Percentiles rank a stretch among this genome's conserved stretches.
phyloP scores from a whole-genome alignment of 148 eudicot genomes.

The Linanthus parryae region DNA sequence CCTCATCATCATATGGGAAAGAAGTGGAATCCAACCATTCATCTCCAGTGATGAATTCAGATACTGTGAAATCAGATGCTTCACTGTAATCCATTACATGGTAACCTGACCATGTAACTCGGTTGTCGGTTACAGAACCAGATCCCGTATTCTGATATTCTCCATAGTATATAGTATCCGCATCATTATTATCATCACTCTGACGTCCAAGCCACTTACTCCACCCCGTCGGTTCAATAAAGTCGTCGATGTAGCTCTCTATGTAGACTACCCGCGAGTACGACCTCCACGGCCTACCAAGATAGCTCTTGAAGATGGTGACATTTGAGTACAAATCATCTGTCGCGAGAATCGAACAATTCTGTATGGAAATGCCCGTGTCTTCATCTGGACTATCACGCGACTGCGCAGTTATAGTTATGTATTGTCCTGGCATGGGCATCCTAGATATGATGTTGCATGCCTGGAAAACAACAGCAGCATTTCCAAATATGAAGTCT shows the following conservation, averaged over 20 bases:
- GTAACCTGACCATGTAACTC: conserved; percentile 74
- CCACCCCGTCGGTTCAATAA: conserved; percentile 64
- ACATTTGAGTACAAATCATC: conserved; percentile 32
- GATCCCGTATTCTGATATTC: conserved; percentile 72
- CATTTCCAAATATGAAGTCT: conserved; percentile 91
- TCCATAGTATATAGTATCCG: conserved; percentile 71
- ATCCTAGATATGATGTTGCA: conserved; percentile 62
- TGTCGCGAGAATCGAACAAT: conserved; percentile 59
- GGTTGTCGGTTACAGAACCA: conserved; percentile 33
- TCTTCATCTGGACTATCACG: conserved; percentile 49
- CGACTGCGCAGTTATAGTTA: conserved; percentile 78
- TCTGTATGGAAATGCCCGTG: conserved; percentile 78
- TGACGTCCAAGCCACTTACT: conserved; percentile 25
- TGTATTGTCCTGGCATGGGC: conserved; percentile 75
- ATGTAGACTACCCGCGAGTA: conserved; percentile 61
- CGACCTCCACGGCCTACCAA: conserved; percentile 82
- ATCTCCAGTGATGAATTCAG: conserved; percentile 64
- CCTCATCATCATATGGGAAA: conserved; percentile 79
- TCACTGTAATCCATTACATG: conserved; percentile 74
- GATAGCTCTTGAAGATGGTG: conserved; percentile 37
- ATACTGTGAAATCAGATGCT: conserved; percentile 69
- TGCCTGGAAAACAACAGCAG: conserved; percentile 75
- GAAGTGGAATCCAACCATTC: conserved; percentile 93
- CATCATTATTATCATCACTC: conserved; percentile 22
- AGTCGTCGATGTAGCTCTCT: conserved; percentile 72